Conservation (phyloP, 495 filamentous ascomycete species). For the Lindgomyces ingoldianus region DNA sequence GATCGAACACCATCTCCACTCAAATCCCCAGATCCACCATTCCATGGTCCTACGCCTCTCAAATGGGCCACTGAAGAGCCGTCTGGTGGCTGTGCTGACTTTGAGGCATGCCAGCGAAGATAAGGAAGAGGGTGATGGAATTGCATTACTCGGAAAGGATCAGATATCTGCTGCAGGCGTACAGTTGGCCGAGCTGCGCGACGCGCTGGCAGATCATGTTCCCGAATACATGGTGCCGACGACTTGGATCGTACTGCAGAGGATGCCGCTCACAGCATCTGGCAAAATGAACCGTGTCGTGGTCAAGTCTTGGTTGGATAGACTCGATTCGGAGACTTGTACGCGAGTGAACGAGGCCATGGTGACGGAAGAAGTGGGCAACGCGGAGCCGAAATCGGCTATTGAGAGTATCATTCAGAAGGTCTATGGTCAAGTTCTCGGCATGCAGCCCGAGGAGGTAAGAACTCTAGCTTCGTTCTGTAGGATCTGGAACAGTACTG, state of each 20-base stretch:
- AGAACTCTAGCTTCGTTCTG: too few species aligned
- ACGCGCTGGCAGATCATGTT: slow-evolving; percentile 12
- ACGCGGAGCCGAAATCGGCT: background rate
- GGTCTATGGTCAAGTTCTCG: slow-evolving; percentile 3
- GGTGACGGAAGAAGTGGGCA: background rate
- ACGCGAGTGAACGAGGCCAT: background rate
- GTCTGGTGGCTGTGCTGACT: too few species aligned
- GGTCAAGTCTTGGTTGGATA: slow-evolving; percentile 7
- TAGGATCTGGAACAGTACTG: too few species aligned
- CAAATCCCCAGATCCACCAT: too few species aligned
- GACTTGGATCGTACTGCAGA: slow-evolving; percentile 1
- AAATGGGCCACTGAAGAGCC: too few species aligned
- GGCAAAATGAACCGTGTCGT: slow-evolving; percentile 10
- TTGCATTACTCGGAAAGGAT: too few species aligned
- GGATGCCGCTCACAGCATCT: slow-evolving; percentile 4
- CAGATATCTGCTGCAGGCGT: too few species aligned
- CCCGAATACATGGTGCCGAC: slow-evolving; percentile 15
- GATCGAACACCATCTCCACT: too few species aligned
- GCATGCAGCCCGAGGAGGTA: background rate
- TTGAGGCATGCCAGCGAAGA: too few species aligned
- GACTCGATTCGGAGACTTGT: slow-evolving; percentile 4
- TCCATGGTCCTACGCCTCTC: too few species aligned
- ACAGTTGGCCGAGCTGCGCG: too few species aligned
- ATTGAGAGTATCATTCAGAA: background rate
- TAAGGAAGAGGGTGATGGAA: too few species aligned